phyloP scores from a whole-genome alignment of 169 alveolate species.

The Cryptosporidium sp. region DNA sequence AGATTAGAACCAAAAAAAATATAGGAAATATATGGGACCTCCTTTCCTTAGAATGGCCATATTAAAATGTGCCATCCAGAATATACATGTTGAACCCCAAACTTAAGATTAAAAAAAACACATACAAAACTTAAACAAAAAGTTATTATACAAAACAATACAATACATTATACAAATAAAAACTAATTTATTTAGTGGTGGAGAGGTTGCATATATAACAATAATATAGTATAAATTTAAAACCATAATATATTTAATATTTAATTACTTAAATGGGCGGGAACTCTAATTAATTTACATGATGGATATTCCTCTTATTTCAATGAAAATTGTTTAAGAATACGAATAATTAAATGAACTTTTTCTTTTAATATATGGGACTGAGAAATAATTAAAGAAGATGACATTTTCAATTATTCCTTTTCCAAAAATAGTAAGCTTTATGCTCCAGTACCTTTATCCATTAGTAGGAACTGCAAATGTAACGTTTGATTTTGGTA shows the following conservation, averaged over 20 bases:
- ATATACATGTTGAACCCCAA: no score
- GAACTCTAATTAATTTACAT: not conserved
- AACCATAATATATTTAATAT: constrained; percentile 1
- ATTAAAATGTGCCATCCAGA: not conserved
- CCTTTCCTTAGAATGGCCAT: not conserved
- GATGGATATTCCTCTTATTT: not conserved
- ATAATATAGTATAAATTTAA: constrained; percentile 6
- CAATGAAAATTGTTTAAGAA: not conserved
- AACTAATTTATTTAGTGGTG: not conserved
- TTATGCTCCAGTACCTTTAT: constrained; percentile 33
- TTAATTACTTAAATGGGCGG: constrained; percentile 2
- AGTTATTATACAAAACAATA: constrained; percentile 1
- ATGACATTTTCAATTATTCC: constrained; percentile 36
- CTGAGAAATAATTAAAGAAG: not conserved
- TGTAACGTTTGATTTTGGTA: not conserved
- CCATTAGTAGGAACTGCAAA: constrained; percentile 11
- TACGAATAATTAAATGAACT: not conserved
- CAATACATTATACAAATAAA: not conserved
- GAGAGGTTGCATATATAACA: not conserved
- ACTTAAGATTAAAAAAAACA: not conserved
- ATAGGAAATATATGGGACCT: no score
- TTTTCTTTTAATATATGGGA: not conserved
- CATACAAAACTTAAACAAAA: not conserved
- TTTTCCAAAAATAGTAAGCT: constrained; percentile 14
- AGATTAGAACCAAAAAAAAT: no score